Evolutionary conservation across 805 yeast species (phyloP), one percentile per base, ranked within the genome.

Genomic region (Schwanniomyces polymorphus): DNA sequence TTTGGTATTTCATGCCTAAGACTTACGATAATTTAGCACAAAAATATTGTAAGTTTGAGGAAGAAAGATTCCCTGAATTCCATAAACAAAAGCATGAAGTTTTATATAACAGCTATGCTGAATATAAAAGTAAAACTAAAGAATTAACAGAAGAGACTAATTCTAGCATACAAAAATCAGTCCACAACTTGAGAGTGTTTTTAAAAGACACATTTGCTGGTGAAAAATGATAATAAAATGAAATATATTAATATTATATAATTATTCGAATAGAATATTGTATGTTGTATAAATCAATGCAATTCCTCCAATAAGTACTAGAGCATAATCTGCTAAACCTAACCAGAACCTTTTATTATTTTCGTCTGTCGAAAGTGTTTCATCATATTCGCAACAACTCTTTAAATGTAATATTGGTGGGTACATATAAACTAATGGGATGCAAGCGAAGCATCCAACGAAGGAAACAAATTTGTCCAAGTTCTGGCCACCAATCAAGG

Each of bases 381-480:
- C 53, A 23, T 52, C 53, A 44, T 52, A 51, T 29, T 51, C 54
- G 49, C 77, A 72, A 50, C 82, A 79, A 46, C 82, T 70, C 58
- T 71, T 77, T 45, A 81, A 71, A 58, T 88, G 94, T 44, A 88
- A 68, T 75, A 88, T 74, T 14, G 95, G 94, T 7, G 95, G 94
- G 58, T 87, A 86, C 82, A 88, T 84, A 68, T 88, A 88, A 5
- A 88, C 94, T 68, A 88, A 75, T 1, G 95, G 95, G 46, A 88
- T 85, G 58, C 95, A 88, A 1, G 92, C 91, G 68, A 88, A 85
- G 44, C 91, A 85, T 3, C 95, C 95, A 44, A 88, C 86, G 59
- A 88, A 82, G 2, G 91, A 83, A 9, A 88, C 92, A 66, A 88
- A 85, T 52, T 72, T 75, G 60, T 88, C 94, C 51, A 88, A 67